Evolutionary conservation across 176 grass and related monocot species (phyloP), one percentile per base, ranked within the genome.

Genomic region (Oryza rufipogon): DNA sequence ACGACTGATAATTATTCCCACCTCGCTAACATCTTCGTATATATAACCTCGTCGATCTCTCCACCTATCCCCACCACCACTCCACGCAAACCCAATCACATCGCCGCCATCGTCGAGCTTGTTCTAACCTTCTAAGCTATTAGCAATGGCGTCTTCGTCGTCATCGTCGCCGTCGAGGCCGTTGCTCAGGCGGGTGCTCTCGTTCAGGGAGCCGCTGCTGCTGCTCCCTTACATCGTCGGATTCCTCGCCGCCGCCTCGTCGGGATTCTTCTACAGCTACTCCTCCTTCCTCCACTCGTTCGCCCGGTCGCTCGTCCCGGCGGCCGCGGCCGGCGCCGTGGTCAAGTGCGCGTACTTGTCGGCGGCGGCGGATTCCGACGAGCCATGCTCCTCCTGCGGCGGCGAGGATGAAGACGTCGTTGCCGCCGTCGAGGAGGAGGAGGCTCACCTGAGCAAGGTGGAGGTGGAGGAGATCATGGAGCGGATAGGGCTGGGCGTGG

Each of bases 381-480:
- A 4, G 14, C 2, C 41, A 6, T 17, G 41, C 11, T 48, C 79
- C 28, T 19, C 33, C 33, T 34, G 3, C 33, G 33, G 39, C 44
- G 0, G 33, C 64, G 63, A 11, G 0, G 69, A 69, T 9, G 0
- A 33, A 64, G 63, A 11, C 0, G 69, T 60, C 13, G 26, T 4
- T 4, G 17, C 0, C 0, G 17, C 1, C 1, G 74, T 10, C 8
- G 7, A 20, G 25, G 28, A 20, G 25, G 51, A 20, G 34, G 39
- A 28, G 0, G 61, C 42, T 44, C 42, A 44, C 32, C n/a, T 91
- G 80, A 74, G 56, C 66, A 85, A 70, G 79, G 78, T 46, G 10
- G 87, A 87, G 64, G 90, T 87, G 81, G 87, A 82, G 87, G 77
- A 70, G 71, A 82, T 91, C 89, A 89, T 86, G 89, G 60, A 56